Base-by-base conservation (phyloP, 441 rosid genomes). In the Bruguiera hainesii region DNA sequence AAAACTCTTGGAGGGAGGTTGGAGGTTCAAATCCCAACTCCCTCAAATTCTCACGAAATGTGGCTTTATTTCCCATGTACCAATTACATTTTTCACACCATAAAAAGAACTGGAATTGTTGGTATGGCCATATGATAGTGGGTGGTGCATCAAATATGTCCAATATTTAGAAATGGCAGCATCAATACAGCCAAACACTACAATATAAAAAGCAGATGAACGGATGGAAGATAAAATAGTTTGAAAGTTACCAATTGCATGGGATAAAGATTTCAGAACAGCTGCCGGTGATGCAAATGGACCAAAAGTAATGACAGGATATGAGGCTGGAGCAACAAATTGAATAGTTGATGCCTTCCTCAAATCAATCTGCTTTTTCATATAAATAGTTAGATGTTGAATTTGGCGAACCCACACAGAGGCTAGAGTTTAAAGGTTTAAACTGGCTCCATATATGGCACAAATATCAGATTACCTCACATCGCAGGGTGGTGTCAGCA, bases 301-400 rank as follows among this genome's bases (percentile, higher is more conserved):
- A 74, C 98, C 99, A 74, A 95, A 95, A 56, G 96, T 87, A 68
- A 95, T 78, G 58, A 91, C 81, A 16, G 99, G 99, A 81, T 85
- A 91, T 18, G 90, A 79, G 33, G 86, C 39, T 7, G 85, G 79
- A 35, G 97, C 76, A 70, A 71, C 68, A 75, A 91, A 80, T 73
- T 76, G 75, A 70, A 95, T 75, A 56, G 1, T 68, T 56, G 87
- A 82, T 71, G 82, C 87, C 66, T 76, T 85, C 78, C 97, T 80
- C 65, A 95, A 85, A 84, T 95, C 98, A 86, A 95, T 85, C 99
- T 95, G 85, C 67, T 58, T 56, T 81, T 67, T 56, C 66, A 65
- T 49, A 73, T 13, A 66, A 64, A 69, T 65, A 31, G 25, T 63
- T 39, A 56, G 69, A 15, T 6, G 33, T 64, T 65, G 28, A 53